Conservation (phyloP, 352 stramenopile species). For the Pythium rhizo-oryzae region DNA sequence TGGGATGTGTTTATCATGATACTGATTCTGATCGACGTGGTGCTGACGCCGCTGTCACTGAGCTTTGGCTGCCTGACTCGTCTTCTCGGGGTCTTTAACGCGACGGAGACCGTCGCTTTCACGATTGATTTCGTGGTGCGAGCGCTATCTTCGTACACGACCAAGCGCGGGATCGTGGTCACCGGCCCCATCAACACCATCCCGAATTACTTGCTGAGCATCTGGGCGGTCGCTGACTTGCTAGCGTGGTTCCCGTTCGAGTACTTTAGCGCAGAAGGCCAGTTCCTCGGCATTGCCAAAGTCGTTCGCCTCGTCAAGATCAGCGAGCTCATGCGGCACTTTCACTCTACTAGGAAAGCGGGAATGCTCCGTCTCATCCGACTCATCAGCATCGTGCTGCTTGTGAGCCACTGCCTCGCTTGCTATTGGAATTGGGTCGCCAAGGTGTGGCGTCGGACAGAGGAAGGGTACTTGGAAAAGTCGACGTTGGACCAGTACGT, state of each 20-base stretch:
- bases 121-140: slow-evolving; percentile 60
- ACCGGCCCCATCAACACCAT: slow-evolving; percentile 44
- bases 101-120: slow-evolving; percentile 47
- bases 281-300: slow-evolving; percentile 61
- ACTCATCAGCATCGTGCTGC: slow-evolving; percentile 54
- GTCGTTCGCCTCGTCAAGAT: slow-evolving; percentile 69
- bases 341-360: slow-evolving; percentile 73
- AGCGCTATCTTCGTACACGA: slow-evolving; percentile 55
- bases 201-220: slow-evolving; percentile 53
- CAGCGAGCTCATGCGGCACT: slow-evolving; percentile 50
- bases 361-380: slow-evolving; percentile 56
- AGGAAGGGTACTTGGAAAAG: slow-evolving; percentile 32
- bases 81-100: slow-evolving; percentile 38
- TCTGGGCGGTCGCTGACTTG: slow-evolving; percentile 62
- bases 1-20: slow-evolving; percentile 63
- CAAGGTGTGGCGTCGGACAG: slow-evolving; percentile 40
- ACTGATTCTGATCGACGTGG: slow-evolving; percentile 58
- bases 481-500: slow-evolving; percentile 47
- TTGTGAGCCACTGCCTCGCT: slow-evolving; percentile 56
- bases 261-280: slow-evolving; percentile 40
- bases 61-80: slow-evolving; percentile 44
- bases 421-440: slow-evolving; percentile 72
- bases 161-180: slow-evolving; percentile 52
- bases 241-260: slow-evolving; percentile 75
- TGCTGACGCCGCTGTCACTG: slow-evolving; percentile 53